Evolutionary conservation across 257 asterid genomes (phyloP), one percentile per base, ranked within the genome.

Genomic region (Jacaranda copaia): DNA sequence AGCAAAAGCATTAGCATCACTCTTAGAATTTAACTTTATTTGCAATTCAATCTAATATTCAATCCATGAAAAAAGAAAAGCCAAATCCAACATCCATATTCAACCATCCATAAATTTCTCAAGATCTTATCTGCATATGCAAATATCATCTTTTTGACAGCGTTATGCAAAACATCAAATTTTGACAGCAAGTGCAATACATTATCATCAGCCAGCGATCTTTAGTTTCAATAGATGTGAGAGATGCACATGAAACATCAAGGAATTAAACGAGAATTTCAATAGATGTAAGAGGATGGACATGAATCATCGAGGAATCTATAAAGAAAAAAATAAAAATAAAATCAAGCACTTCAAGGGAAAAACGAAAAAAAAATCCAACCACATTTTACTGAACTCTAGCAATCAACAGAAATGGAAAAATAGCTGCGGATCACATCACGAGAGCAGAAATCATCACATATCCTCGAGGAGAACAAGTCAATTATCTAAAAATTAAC

Each of bases 401-500:
- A 15, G 59, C 60, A 48, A 46, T 20, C 45, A 65, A 4, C 49
- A 18, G 20, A 45, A 18, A 59, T 3, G 14, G 13, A 52, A 60
- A 45, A 46, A 48, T 8, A 66, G 19, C 60, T 14, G 42, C 9
- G 53, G 36, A 74, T 73, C 76, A 35, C 62, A 71, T 32, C 63
- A 14, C 60, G 57, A 51, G 11, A 75, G 46, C 63, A 35, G 57
- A 61, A 40, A 66, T 51, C 6, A 59, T 58, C 65, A 15, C 55
- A 59, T 63, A 61, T 16, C 40, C 32, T n/a, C 15, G 32, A 59
- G 43, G 55, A 13, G 58, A 76, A 62, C 45, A 69, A 66, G 52
- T 65, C 62, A 49, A 77, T 57, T 16, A 60, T 9, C 11, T 42
- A n/a, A 56, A 63, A 74, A 53, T 57, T 10, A 60, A 62, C 6